Base-by-base conservation (phyloP, 371 early-diverging fungal genomes). In the Saksenaea oblongispora region DNA sequence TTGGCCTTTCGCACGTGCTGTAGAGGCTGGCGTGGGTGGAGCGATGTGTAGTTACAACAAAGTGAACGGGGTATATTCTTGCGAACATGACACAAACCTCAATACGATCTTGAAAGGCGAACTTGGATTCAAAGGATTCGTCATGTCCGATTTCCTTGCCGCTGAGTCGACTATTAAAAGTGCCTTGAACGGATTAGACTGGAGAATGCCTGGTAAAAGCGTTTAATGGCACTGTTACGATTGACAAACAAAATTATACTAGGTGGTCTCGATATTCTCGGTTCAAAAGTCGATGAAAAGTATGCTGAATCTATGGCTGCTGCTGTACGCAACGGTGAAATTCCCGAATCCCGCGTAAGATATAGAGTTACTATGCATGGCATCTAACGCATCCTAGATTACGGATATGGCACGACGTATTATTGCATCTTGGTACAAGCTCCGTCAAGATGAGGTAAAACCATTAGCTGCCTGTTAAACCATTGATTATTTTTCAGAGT, bases 41-140 rank as follows among this genome's bases (percentile, higher is more conserved):
- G 42, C 87, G 58, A 88, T 88, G 88, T 84, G 87, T 60, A 44
- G 71, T 13, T 88, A 88, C 71, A 88, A 88, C 56, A 39, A 53
- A 34, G 2, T 85, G 22, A 83, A 86, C 44, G 70, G 72, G 2
- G 74, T 71, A 0, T 80, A 79, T 54, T 74, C 86, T 0, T 84
- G 87, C 41, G 82, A 86, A 55, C 76, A 84, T 31, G 69, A 78
- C n/a, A 58, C 72, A 2, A 63, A 70, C 3, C 61, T 87, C 41
- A 82, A 75, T 27, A 65, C 61, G 14, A 57, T 84, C n/a, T 62
- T 86, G 10, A 85, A 84, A 54, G 71, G 64, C 0, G 76, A 81
- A 58, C 72, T 88, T 36, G 78, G 74, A 0, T 88, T 85, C 72
- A 69, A 71, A 34, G 76, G 79, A 3, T 78, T 74, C 42, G 71